A percentile compares a stretch with the other conserved stretches of the same genome.
phyloP scores from a whole-genome alignment of 768 basidiomycete species.

The Neoboletus brunneissimus region DNA sequence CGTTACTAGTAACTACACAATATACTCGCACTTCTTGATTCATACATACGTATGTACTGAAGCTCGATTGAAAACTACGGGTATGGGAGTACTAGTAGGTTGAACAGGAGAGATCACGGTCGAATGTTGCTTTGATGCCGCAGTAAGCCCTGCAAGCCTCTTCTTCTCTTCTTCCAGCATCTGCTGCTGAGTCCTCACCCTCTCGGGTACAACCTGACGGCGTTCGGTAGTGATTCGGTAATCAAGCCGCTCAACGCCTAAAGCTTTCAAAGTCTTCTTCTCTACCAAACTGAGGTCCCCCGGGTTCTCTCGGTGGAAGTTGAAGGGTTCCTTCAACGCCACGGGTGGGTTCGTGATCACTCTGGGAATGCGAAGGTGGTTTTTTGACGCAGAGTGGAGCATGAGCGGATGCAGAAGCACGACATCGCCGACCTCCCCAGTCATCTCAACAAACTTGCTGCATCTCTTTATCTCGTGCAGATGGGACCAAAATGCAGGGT shows the following conservation, averaged over 20 bases:
- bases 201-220: conserved; percentile 4
- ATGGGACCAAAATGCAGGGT: conserved; percentile 2
- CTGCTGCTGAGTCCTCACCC: background rate
- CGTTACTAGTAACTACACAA: no score
- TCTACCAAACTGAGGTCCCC: conserved; percentile 7
- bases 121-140: background rate
- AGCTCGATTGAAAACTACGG: background rate
- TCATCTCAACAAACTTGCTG: background rate
- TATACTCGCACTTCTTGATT: background rate
- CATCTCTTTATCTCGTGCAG: conserved; percentile 3
- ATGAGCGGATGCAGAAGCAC: conserved; percentile 52
- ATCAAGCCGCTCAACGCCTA: conserved; percentile 9
- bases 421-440: conserved; percentile 7
- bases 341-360: conserved; percentile 69
- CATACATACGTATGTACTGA: background rate
- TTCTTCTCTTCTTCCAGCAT: conserved; percentile 9
- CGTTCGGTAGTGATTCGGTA: conserved; percentile 1
- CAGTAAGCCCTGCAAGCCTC: background rate
- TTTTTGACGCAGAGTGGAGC: conserved; percentile 63
- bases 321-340: conserved; percentile 51
- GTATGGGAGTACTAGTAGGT: no score
- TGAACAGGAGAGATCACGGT: background rate
- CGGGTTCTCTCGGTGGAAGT: conserved; percentile 25
- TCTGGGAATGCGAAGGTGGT: conserved; percentile 51
- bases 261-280: conserved; percentile 1